Percentiles rank a stretch among this genome's conserved stretches.
Conservation (phyloP, 139 green algal species). For the Chlamydomonas sp. region DNA sequence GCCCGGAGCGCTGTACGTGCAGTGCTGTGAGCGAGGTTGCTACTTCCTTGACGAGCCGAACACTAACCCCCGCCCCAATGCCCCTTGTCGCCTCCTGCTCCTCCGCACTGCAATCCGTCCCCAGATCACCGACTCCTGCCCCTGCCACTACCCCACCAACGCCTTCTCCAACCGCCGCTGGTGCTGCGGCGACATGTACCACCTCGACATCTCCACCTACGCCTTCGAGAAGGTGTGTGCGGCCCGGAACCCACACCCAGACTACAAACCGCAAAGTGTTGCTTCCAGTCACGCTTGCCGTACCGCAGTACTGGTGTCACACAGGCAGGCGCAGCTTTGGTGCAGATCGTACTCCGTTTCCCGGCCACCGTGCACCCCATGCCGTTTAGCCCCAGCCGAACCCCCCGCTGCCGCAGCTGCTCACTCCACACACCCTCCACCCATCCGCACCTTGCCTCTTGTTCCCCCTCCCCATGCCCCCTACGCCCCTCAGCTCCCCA, state of each 20-base stretch:
- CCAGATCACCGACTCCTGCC: constrained; percentile 50
- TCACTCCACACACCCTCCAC: background rate
- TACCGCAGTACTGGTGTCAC: too few relatives aligned
- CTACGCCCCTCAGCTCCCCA: background rate
- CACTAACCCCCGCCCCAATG: background rate
- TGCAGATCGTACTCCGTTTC: too few relatives aligned
- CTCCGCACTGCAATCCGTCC: background rate
- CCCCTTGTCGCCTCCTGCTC: background rate
- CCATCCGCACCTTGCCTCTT: background rate
- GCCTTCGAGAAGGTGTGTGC: constrained; percentile 47
- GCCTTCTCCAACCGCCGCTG: constrained; percentile 34
- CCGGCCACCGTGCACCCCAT: too few relatives aligned
- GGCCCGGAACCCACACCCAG: too few relatives aligned
- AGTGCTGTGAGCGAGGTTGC: too few relatives aligned
- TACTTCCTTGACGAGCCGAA: too few relatives aligned
- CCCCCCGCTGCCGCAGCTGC: too few relatives aligned
- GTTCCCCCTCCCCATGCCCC: background rate
- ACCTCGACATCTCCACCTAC: constrained; percentile 10
- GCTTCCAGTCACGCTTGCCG: too few relatives aligned
- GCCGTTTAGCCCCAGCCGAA: too few relatives aligned
- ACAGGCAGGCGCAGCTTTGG: too few relatives aligned
- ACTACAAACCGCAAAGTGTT: too few relatives aligned
- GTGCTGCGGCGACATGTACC: constrained; percentile 42
- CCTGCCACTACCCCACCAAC: constrained; percentile 56
- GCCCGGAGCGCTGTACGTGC: too few relatives aligned